Evolutionary conservation across 2,329 filamentous ascomycete species (phyloP).

Genomic region (Metarhizium anisopliae): DNA sequence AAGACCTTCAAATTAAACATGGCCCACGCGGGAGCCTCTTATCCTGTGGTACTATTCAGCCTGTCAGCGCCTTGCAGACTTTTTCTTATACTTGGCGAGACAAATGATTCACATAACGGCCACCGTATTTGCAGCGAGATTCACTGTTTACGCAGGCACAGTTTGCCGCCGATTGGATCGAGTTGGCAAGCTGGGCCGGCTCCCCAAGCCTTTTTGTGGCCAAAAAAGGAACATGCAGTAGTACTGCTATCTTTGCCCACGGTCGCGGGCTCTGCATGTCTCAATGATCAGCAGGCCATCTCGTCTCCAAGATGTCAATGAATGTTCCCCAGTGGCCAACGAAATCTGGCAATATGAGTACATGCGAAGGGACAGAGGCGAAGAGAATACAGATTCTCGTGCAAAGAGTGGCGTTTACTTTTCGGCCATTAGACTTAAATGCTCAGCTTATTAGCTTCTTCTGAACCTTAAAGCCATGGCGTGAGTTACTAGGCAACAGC

Average conservation of each 20-base stretch:
- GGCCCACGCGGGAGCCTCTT: neutral
- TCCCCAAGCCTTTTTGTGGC: neutral
- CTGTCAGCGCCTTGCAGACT: no score
- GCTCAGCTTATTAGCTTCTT: no score
- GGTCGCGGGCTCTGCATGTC: neutral
- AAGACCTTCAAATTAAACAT: constrained; percentile 3
- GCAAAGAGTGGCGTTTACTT: no score
- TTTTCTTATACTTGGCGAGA: neutral
- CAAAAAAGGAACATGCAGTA: neutral
- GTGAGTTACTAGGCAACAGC: no score
- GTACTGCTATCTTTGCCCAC: no score
- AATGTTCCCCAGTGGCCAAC: neutral
- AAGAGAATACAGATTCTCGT: no score
- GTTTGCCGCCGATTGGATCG: neutral
- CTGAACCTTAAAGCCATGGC: no score
- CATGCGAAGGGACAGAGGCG: no score
- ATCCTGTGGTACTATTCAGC: neutral
- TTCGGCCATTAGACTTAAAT: no score
- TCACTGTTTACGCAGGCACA: neutral
- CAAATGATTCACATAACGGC: neutral
- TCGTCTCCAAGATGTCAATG: neutral
- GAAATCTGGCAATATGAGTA: neutral
- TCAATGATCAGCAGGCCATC: neutral
- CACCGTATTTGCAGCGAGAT: neutral
- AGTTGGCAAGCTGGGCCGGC: neutral